Evolutionary conservation across 345 rosid genomes (phyloP).

Genomic region (Triadica sebifera): DNA sequence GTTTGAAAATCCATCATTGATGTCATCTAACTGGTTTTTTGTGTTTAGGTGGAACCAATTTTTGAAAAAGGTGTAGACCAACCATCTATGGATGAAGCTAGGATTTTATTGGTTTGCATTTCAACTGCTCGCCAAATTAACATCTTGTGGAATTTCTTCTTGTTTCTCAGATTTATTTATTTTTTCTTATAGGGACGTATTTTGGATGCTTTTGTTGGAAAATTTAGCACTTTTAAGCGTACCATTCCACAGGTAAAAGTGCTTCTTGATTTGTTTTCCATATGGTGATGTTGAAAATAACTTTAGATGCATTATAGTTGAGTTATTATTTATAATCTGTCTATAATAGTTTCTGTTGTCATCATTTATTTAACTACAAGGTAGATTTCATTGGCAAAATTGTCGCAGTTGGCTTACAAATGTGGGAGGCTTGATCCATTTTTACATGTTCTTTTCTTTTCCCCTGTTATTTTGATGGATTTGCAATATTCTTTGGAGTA

Average conservation of each 20-base stretch:
- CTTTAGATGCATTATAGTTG: background rate
- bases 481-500: background rate
- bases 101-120: slow-evolving; percentile 72
- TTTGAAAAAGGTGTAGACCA: slow-evolving; percentile 96
- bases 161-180: slow-evolving; percentile 21
- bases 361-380: slow-evolving; percentile 3
- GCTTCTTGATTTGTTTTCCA: slow-evolving; percentile 20
- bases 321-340: background rate
- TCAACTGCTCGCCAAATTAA: slow-evolving; percentile 12
- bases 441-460: background rate
- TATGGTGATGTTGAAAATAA: background rate
- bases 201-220: slow-evolving; percentile 98
- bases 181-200: slow-evolving; percentile 71
- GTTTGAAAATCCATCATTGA: slow-evolving; percentile 12
- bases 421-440: background rate
- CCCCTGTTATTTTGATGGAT: background rate
- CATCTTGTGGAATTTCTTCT: slow-evolving; percentile 15
- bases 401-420: background rate
- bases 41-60: slow-evolving; percentile 90
- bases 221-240: slow-evolving; percentile 94
- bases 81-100: slow-evolving; percentile 94
- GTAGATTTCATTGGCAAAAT: background rate
- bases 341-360: background rate
- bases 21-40: slow-evolving; percentile 20
- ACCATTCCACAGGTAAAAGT: slow-evolving; percentile 91